A percentile compares a stretch with the other conserved stretches of the same genome.
Conservation (phyloP, 352 stramenopile genomes). For the Detonula confervacea region DNA sequence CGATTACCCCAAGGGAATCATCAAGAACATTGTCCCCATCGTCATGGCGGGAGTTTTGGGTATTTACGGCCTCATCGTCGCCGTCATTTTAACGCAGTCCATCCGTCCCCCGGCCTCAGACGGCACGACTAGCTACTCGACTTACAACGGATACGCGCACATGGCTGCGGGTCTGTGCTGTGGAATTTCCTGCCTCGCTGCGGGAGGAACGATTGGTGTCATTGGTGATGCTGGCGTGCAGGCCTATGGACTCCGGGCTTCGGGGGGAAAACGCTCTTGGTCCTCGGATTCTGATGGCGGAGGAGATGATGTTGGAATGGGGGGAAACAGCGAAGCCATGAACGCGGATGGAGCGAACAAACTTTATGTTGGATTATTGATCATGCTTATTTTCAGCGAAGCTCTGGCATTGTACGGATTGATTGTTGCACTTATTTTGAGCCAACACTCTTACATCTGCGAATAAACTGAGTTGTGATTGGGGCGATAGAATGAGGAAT, state of each 20-base stretch:
- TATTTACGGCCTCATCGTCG: constrained; percentile 96
- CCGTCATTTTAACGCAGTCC: constrained; percentile 93
- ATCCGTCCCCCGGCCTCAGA: constrained; percentile 83
- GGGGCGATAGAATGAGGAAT: no score
- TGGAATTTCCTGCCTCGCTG: constrained; percentile 92
- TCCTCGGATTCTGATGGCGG: constrained; percentile 39
- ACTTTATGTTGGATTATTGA: constrained; percentile 96
- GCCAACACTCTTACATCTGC: constrained; percentile 86
- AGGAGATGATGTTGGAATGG: constrained; percentile 50
- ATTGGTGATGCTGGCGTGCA: constrained; percentile 95
- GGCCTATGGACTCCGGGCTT: constrained; percentile 93
- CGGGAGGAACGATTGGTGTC: constrained; percentile 96
- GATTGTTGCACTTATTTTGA: constrained; percentile 86
- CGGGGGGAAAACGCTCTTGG: constrained; percentile 67
- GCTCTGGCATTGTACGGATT: constrained; percentile 94
- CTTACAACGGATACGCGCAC: constrained; percentile 95
- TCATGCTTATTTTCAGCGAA: constrained; percentile 99
- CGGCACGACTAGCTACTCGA: constrained; percentile 88
- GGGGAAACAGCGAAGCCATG: constrained; percentile 51
- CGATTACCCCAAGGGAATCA: constrained; percentile 95
- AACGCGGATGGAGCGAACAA: constrained; percentile 85
- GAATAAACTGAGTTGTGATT: no score
- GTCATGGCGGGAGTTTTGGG: constrained; percentile 98
- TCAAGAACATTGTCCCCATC: constrained; percentile 99
- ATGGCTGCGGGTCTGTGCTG: constrained; percentile 95